A percentile compares a stretch with the other conserved stretches of the same genome.
phyloP scores from a whole-genome alignment of 2,329 filamentous ascomycete genomes.

The Rutstroemia sp. region DNA sequence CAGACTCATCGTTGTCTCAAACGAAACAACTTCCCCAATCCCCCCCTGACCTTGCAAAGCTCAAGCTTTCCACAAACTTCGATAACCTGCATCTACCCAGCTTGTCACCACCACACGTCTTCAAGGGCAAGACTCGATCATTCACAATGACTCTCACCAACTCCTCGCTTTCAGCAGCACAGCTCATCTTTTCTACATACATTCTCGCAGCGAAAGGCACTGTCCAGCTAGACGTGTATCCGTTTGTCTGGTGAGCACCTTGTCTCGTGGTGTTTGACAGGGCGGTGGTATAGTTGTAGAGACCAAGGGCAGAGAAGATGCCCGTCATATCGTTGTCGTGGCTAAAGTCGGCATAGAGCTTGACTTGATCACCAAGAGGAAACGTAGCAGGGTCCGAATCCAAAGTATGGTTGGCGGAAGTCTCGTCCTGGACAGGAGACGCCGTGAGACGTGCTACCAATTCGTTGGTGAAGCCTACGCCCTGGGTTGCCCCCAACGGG shows the following conservation, averaged over 20 bases:
- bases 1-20: constrained; percentile 4
- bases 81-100: constrained; percentile 63
- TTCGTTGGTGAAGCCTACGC: constrained; percentile 83
- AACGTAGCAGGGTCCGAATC: constrained; percentile 63
- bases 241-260: constrained; percentile 46
- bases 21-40: constrained; percentile 61
- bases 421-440: constrained; percentile 61
- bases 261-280: constrained; percentile 45
- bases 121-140: constrained; percentile 68
- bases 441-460: constrained; percentile 72
- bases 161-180: constrained; percentile 52
- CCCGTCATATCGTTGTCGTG: constrained; percentile 84
- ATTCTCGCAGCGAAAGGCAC: constrained; percentile 76
- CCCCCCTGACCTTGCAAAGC: constrained; percentile 66
- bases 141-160: constrained; percentile 76
- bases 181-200: constrained; percentile 84
- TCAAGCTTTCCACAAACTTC: constrained; percentile 66
- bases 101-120: constrained; percentile 61
- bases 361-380: constrained; percentile 50
- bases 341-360: constrained; percentile 81
- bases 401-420: constrained; percentile 70
- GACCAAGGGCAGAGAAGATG: constrained; percentile 67
- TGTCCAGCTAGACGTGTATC: constrained; percentile 69
- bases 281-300: constrained; percentile 61
- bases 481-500: constrained; percentile 73